Evolutionary conservation across 2,329 filamentous ascomycete genomes (phyloP).

Genomic region (Hypoxylon sp.): DNA sequence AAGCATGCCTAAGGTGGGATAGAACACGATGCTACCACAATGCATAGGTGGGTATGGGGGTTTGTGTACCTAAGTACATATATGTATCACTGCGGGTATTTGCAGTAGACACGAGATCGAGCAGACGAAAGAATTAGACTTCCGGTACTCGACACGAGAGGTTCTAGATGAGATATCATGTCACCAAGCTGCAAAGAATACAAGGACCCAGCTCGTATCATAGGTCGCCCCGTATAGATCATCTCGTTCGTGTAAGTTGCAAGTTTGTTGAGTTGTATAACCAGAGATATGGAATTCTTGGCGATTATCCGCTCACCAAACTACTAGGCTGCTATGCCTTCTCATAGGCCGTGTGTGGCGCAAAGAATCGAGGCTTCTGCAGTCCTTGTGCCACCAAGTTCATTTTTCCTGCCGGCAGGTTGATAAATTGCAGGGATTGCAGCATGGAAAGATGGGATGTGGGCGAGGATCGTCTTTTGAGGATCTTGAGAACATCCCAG

Average conservation of each 20-base stretch:
- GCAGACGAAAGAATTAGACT: slow-evolving; percentile 12
- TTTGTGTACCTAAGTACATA: background rate
- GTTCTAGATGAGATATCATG: slow-evolving; percentile 3
- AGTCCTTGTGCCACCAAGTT: slow-evolving; percentile 26
- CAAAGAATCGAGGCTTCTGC: slow-evolving; percentile 24
- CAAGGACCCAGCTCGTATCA: slow-evolving; percentile 35
- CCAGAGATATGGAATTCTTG: slow-evolving; percentile 23
- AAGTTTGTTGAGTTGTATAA: slow-evolving; percentile 10
- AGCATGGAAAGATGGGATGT: slow-evolving; percentile 34
- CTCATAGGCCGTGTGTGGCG: slow-evolving; percentile 37
- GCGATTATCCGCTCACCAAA: slow-evolving; percentile 5
- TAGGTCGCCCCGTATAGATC: slow-evolving; percentile 27
- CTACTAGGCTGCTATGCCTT: slow-evolving; percentile 1
- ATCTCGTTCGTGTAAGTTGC: slow-evolving; percentile 20
- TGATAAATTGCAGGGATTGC: slow-evolving; percentile 32
- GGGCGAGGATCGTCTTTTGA: slow-evolving; percentile 31
- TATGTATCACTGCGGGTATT: slow-evolving; percentile 20
- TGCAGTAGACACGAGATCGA: slow-evolving; percentile 19
- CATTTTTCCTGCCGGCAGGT: slow-evolving; percentile 10
- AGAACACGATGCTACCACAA: background rate
- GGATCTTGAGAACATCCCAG: slow-evolving; percentile 27
- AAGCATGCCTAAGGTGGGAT: slow-evolving; percentile 23
- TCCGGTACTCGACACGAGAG: slow-evolving; percentile 18
- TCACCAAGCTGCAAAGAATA: slow-evolving; percentile 20
- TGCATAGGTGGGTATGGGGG: slow-evolving; percentile 15